Evolutionary conservation across 306 rosid species (phyloP), one percentile per base, ranked within the genome.

Genomic region (Cyclanthera cordifolia): DNA sequence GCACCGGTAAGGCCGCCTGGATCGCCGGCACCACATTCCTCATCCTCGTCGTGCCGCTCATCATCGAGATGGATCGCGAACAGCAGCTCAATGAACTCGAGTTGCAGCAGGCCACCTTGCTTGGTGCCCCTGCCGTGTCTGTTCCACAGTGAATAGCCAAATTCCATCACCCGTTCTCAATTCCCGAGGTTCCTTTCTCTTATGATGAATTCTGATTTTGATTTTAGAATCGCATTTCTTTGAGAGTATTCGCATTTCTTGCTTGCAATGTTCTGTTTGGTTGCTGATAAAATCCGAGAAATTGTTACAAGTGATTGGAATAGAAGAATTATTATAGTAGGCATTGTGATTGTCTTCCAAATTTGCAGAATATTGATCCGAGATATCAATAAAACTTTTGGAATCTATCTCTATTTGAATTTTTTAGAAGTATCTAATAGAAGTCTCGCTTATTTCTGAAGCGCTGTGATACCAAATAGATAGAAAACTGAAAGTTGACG

Each of bases 1-100:
- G 93, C 84, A 92, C 96, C 52, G 96, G 96, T 4, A 92, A 81
- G 72, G 98, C 95, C 13, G 95, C 96, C 0, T 92, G 98, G 96
- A 87, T 92, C 75, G 85, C 89, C 59, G 96, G 96, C 45, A 92
- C 96, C 55, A 81, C 90, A 30, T 85, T 92, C 68, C 85, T 85
- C 66, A 61, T 92, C 20, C 85, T 92, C 60, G 83, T 84, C 11
- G 96, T 89, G 0, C 98, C 95, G 1, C 79, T 92, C 59, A 85
- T 92, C 71, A 87, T 92, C 72, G 89, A 83, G 72, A 92, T 89
- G 93, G 98, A 92, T 82, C 96, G 95, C 52, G 95, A 89, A 49
- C 96, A 87, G 84, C 98, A 87, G 82, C 39, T 87, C 72, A 89
- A 65, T 72, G 98, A 92, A 23, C 81, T 89, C 76, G 96, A 92